These are phyloP conservation scores for Pisolithus orientalis DNA, from an alignment of 768 basidiomycete species.

Conservation along the genomic window DNA sequence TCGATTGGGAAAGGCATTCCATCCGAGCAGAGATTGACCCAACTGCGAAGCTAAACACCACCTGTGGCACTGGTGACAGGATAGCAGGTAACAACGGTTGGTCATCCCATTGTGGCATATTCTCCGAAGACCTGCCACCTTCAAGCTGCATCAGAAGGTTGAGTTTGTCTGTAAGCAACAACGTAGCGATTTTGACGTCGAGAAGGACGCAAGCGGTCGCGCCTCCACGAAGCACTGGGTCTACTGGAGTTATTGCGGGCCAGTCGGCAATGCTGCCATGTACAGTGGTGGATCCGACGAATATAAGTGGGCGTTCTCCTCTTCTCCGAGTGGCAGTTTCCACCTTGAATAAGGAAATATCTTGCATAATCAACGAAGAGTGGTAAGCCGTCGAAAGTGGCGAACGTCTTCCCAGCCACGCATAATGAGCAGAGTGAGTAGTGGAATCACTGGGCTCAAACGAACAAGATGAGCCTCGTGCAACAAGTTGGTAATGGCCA, in stretches of 20 bases:
- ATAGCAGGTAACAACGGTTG: conserved; percentile 22
- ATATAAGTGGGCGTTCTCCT: conserved; percentile 21
- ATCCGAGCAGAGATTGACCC: conserved; percentile 48
- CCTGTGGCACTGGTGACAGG: conserved; percentile 41
- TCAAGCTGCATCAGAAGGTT: conserved; percentile 41
- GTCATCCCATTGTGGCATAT: conserved; percentile 2
- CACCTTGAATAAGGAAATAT: conserved; percentile 41
- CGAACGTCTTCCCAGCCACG: conserved; percentile 49
- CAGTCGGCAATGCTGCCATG: conserved; percentile 49
- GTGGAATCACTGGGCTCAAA: conserved; percentile 45
- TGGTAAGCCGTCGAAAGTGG: conserved; percentile 34
- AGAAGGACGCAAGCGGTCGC: conserved; percentile 53
- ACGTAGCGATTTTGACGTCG: conserved; percentile 34
- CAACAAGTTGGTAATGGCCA: conserved; percentile 36
- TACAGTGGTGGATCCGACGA: conserved; percentile 28
- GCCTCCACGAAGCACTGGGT: conserved; percentile 32
- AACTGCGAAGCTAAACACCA: conserved; percentile 41
- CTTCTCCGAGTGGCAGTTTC: conserved; percentile 20
- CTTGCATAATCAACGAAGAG: conserved; percentile 37
- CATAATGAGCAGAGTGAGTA: conserved; percentile 38
- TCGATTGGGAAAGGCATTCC: conserved; percentile 34
- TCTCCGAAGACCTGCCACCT: conserved; percentile 12
- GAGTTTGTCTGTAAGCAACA: conserved; percentile 49
- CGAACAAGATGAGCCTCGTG: conserved; percentile 35
- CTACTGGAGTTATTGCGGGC: conserved; percentile 45